Conservation (phyloP, 108 stramenopile species). For the Fragilariopsis cylindrus region DNA sequence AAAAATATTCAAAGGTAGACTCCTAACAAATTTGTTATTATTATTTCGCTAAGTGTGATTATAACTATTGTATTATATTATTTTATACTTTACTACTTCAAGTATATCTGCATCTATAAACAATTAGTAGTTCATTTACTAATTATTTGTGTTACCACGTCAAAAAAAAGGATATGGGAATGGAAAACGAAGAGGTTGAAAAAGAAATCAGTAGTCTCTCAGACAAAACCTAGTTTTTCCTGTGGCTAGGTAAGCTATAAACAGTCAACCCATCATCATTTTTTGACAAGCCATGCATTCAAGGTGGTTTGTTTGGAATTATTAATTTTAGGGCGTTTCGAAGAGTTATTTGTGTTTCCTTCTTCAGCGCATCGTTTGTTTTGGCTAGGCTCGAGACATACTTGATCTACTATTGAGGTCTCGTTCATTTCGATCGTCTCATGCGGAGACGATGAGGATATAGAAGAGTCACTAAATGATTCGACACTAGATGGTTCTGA, state of each 20-base stretch:
- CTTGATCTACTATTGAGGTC: neutral
- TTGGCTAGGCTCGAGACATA: neutral
- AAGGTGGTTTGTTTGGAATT: slow-evolving; percentile 24
- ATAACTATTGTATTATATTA: too few relatives aligned
- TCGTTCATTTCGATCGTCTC: neutral
- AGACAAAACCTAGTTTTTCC: too few relatives aligned
- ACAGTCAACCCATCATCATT: neutral
- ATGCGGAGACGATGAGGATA: neutral
- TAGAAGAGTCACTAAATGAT: slow-evolving; percentile 30
- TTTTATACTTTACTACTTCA: too few relatives aligned
- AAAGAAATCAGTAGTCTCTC: too few relatives aligned
- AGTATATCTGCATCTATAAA: too few relatives aligned
- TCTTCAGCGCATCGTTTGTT: slow-evolving; percentile 18
- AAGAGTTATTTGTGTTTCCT: neutral
- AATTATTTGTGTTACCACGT: too few relatives aligned
- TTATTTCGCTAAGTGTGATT: too few relatives aligned
- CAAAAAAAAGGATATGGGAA: too few relatives aligned
- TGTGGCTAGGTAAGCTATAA: too few relatives aligned
- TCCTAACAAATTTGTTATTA: neutral
- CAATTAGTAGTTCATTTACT: too few relatives aligned
- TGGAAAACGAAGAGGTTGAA: too few relatives aligned
- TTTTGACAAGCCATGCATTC: slow-evolving; percentile 31
- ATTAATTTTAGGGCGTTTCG: slow-evolving; percentile 5
- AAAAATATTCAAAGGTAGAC: slow-evolving; percentile 24
- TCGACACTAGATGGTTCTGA: slow-evolving; percentile 28